phyloP scores from a whole-genome alignment of 176 grass and related monocot genomes.

The Zoysia pacifica region DNA sequence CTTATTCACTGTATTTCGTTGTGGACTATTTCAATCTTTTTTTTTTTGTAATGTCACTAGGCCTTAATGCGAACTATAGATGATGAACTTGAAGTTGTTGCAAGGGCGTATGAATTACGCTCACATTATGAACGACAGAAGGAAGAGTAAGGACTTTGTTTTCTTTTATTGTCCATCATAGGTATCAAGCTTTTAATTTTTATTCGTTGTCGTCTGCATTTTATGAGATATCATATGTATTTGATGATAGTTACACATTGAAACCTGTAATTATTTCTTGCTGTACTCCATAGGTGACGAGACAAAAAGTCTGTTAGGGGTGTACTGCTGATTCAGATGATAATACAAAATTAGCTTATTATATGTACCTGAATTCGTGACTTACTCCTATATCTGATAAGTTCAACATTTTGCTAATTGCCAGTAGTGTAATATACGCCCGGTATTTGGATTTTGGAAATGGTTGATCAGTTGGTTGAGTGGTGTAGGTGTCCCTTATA shows the following conservation, averaged over 20 bases:
- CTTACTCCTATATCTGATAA: not conserved
- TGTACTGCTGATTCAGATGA: not conserved
- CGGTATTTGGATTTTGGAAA: not conserved
- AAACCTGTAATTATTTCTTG: not conserved
- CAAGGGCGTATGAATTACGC: slow-evolving; percentile 84
- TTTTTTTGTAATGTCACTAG: slow-evolving; percentile 45
- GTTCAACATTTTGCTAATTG: not conserved
- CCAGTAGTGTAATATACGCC: not conserved
- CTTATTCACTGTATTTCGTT: not conserved
- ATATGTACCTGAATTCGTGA: not conserved
- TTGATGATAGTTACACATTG: not conserved
- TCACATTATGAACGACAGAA: slow-evolving; percentile 89
- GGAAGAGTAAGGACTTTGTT: slow-evolving; percentile 61
- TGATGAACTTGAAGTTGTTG: slow-evolving; percentile 83
- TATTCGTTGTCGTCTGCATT: not conserved
- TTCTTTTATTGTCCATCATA: slow-evolving; percentile 12
- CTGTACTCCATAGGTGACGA: not conserved
- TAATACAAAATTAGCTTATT: not conserved
- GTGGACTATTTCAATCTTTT: slow-evolving; percentile 29
- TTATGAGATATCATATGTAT: slow-evolving; percentile 3
- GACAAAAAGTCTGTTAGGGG: not conserved
- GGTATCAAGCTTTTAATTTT: not conserved
- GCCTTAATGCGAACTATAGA: slow-evolving; percentile 70
- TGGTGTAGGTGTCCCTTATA: slow-evolving; percentile 11
- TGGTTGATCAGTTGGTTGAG: not conserved